A percentile compares a stretch with the other conserved stretches of the same genome.
These are phyloP conservation scores for Lupinus albus DNA, from an alignment of 306 rosid species.

Conservation along the genomic window DNA sequence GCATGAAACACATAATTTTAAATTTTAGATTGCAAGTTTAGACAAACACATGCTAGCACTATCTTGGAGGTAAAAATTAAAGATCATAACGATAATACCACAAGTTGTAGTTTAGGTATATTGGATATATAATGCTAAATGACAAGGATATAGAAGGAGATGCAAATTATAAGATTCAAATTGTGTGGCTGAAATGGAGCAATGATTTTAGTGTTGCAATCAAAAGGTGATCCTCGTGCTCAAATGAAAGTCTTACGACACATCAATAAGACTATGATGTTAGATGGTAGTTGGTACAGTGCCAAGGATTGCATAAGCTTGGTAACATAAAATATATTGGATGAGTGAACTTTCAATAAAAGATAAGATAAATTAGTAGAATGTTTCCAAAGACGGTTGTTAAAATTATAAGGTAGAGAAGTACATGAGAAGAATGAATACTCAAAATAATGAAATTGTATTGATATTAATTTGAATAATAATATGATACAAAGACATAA, in stretches of 20 bases:
- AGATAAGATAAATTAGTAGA: slow-evolving; percentile 7
- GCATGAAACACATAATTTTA: slow-evolving; percentile 22
- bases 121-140: slow-evolving; percentile 12
- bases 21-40: slow-evolving; percentile 27
- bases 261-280: background rate
- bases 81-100: background rate
- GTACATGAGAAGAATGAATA: too few species aligned
- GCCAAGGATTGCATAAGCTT: slow-evolving; percentile 1
- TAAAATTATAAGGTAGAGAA: too few species aligned
- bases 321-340: background rate
- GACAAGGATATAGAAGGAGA: background rate
- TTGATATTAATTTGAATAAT: too few species aligned
- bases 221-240: background rate
- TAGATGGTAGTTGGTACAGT: background rate
- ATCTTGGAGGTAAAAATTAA: slow-evolving; percentile 4
- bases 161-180: background rate
- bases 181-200: background rate
- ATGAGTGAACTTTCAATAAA: slow-evolving; percentile 18
- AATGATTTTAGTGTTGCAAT: slow-evolving; percentile 23
- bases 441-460: too few species aligned
- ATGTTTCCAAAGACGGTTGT: background rate
- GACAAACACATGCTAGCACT: background rate
- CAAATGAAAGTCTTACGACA: slow-evolving; percentile 2
- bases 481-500: too few species aligned
- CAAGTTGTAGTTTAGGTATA: slow-evolving; percentile 1